Evolutionary conservation across 148 eudicot species (phyloP).

Genomic region (Rhododendron griersonianum): DNA sequence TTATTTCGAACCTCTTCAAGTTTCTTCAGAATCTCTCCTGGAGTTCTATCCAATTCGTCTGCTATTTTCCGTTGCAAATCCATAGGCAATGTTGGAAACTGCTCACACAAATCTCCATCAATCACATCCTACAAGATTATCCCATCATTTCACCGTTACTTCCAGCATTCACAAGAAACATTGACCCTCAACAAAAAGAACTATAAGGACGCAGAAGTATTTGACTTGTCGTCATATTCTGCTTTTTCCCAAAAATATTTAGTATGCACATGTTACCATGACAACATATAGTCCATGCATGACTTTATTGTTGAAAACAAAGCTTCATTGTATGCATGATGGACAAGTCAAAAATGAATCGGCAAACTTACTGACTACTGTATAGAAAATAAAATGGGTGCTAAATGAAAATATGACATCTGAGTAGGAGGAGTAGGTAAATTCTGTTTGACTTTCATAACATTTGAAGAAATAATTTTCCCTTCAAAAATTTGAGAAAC

Average conservation of each 20-base stretch:
- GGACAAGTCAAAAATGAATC: no score
- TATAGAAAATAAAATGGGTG: neutral
- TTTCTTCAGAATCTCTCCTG: constrained; percentile 88
- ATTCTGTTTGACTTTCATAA: neutral
- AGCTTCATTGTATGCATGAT: neutral
- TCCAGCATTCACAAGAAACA: neutral
- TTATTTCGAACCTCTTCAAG: constrained; percentile 95
- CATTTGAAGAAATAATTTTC: neutral
- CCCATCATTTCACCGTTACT: neutral
- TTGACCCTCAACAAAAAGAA: neutral
- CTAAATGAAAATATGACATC: neutral
- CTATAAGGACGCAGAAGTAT: neutral
- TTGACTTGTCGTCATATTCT: neutral
- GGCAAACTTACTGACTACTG: neutral
- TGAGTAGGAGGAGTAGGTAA: neutral
- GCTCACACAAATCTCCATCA: constrained; percentile 97
- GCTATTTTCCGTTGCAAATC: constrained; percentile 97
- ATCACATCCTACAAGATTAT: constrained; percentile 77
- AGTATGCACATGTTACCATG: neutral
- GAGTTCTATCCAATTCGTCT: constrained; percentile 93
- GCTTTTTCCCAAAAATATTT: neutral
- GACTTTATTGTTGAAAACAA: neutral
- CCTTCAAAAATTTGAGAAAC: neutral
- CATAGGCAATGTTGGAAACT: constrained; percentile 88
- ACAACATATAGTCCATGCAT: neutral